These are phyloP conservation scores for Hymenoscyphus fraxineus DNA, from an alignment of 2,329 filamentous ascomycete genomes.

Conservation along the genomic window DNA sequence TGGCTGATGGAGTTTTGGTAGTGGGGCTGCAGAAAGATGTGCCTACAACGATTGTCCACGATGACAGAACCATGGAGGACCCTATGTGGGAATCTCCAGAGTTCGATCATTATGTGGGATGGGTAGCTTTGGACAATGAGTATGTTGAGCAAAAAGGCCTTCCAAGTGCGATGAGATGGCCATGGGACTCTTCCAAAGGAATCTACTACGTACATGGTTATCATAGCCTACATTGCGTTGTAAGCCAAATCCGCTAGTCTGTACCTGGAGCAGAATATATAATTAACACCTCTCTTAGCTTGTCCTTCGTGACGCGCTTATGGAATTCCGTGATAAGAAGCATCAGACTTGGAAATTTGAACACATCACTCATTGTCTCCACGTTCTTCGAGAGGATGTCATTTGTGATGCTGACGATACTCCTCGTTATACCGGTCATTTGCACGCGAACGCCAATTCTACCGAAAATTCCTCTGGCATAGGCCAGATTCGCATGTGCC, in stretches of 20 bases:
- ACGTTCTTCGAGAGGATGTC: no score
- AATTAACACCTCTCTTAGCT: no score
- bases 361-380: no score
- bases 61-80: background rate
- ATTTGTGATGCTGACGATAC: no score
- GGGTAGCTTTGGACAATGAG: background rate
- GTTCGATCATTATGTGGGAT: background rate
- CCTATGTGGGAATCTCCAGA: background rate
- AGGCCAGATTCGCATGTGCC: no score
- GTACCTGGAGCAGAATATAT: background rate
- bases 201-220: background rate
- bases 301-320: no score
- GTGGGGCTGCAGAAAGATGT: background rate
- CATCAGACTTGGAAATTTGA: no score
- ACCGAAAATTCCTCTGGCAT: no score
- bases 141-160: background rate
- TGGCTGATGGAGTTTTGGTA: background rate
- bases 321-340: no score
- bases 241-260: background rate
- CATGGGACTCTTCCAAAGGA: background rate
- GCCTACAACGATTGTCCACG: background rate
- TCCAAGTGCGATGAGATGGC: background rate
- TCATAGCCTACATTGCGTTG: background rate
- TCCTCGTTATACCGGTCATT: no score
- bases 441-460: no score